These are phyloP conservation scores for Poteriospumella lacustris DNA, from an alignment of 108 stramenopile species.

Conservation along the genomic window DNA sequence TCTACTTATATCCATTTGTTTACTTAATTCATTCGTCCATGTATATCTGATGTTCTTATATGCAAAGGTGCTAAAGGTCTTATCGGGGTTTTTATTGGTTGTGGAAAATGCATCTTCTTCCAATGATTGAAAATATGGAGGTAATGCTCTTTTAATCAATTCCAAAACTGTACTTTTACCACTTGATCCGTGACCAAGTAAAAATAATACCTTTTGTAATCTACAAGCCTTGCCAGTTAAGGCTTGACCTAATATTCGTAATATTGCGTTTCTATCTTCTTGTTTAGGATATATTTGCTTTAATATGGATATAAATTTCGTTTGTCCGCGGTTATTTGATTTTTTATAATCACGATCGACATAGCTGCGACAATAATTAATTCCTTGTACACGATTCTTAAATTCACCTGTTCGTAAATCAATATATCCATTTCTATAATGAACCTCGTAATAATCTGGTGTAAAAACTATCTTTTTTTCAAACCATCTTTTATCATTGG, in stretches of 20 bases:
- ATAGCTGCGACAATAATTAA: not conserved
- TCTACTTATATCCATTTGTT: not conserved
- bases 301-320: too few relatives aligned
- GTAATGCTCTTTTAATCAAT: not conserved
- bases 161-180: not conserved
- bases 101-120: not conserved
- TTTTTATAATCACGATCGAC: not conserved
- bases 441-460: not conserved
- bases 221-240: not conserved
- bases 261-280: not conserved
- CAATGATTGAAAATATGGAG: not conserved
- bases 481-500: too few relatives aligned
- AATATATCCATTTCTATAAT: not conserved
- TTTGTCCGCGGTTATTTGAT: not conserved
- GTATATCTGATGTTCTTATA: not conserved
- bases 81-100: not conserved
- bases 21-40: not conserved
- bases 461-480: too few relatives aligned
- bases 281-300: not conserved
- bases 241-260: not conserved
- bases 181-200: not conserved
- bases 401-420: not conserved
- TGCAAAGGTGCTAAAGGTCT: not conserved
- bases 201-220: conserved; percentile 1
- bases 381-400: not conserved